Evolutionary conservation across 1,284 basidiomycete species (phyloP), one percentile per base, ranked within the genome.

Genomic region (Melanopsichium pennsylvanicum): DNA sequence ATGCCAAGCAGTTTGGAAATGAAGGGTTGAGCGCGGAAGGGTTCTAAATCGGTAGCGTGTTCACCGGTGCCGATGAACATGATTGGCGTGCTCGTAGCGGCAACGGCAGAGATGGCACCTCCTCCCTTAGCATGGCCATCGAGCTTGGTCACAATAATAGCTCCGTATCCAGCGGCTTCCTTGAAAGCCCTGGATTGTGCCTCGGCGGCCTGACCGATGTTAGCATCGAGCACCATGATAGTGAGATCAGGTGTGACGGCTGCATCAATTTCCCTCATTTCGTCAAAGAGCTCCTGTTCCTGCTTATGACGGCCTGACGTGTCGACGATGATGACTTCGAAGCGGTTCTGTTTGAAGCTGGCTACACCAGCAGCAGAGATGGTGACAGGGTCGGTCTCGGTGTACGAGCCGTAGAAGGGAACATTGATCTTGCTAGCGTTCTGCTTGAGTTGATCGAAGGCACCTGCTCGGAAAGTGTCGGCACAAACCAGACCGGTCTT

Each of bases 81-180:
- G 81, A 99, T 98, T 0, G 96, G 95, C 13, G 96, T 99, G 80
- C 92, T 90, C 6, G 95, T 98, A 5, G 89, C 94, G n/a, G 95
- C 96, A 35, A 99, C 95, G 68, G 95, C 95, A 40, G 96, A 98
- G 67, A 99, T 98, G 29, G 96, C 96, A 58, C 96, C 96, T 82
- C 96, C 96, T 70, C 96, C 96, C 82, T 97, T 98, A 1, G 96
- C 96, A 81, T 99, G 96, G 6, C 96, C 96, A 76, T 99, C 96
- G 87, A 99, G 93, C 84, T 99, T 99, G 19, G 96, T 99, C 16
- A 99, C 95, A 70, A 99, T 96, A 75, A 99, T 98, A 1, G 95
- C 94, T 72, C 95, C 96, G 82, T 97, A 99, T 79, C 96, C 89
- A 13, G 94, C 91, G 66, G 91, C 93, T 64, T 97, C 93, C 83